These are phyloP conservation scores for Cephaloascus albidus DNA, from an alignment of 805 yeast genomes.

Conservation along the genomic window DNA sequence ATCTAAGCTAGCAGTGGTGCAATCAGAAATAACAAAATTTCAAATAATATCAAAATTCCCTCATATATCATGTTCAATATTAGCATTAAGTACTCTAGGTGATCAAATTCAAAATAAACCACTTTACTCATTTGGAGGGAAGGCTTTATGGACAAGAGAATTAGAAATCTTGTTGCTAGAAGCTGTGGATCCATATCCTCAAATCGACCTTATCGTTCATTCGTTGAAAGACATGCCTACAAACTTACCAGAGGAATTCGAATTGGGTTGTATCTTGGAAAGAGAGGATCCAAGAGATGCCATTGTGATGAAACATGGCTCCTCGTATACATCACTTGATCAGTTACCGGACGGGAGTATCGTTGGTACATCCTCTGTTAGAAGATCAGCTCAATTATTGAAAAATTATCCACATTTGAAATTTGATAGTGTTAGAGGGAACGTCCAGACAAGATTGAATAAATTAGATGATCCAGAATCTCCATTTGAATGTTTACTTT, in stretches of 20 bases:
- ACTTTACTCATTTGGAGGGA: conserved; percentile 91
- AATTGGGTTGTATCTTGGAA: conserved; percentile 75
- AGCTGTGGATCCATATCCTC: conserved; percentile 50
- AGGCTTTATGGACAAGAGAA: conserved; percentile 94
- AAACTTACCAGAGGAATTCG: conserved; percentile 78
- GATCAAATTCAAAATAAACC: conserved; percentile 84
- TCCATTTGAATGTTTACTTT: conserved; percentile 61
- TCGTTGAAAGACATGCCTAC: conserved; percentile 94
- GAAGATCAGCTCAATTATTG: conserved; percentile 86
- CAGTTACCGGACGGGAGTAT: conserved; percentile 81
- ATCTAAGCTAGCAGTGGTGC: conserved; percentile 80
- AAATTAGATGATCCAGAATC: conserved; percentile 71
- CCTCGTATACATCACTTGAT: conserved; percentile 50
- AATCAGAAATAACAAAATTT: conserved; percentile 65
- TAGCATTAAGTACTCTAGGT: conserved; percentile 80
- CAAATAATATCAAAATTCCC: conserved; percentile 54
- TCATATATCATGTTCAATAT: conserved; percentile 58
- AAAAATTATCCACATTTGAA: conserved; percentile 66
- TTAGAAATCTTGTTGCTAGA: conserved; percentile 69
- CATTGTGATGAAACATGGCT: conserved; percentile 59
- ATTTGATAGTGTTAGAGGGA: conserved; percentile 85
- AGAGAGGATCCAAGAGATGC: conserved; percentile 96
- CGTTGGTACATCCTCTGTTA: conserved; percentile 90
- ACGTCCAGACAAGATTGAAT: conserved; percentile 64
- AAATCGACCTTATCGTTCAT: conserved; percentile 85